A percentile compares a stretch with the other conserved stretches of the same genome.
phyloP scores from a whole-genome alignment of 805 yeast species.

The Barnettozyma populi region DNA sequence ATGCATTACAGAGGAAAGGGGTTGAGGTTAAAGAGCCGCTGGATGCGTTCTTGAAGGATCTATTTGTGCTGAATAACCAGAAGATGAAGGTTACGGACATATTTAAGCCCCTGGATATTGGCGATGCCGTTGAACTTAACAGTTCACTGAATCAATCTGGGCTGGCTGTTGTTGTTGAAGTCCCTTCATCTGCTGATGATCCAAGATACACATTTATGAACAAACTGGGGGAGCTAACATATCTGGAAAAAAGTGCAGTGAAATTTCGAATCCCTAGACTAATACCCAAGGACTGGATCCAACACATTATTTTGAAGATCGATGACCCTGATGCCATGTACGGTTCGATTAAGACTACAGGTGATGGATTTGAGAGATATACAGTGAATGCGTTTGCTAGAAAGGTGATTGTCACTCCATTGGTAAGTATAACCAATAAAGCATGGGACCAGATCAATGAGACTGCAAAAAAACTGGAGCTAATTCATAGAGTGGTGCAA shows the following conservation, averaged over 20 bases:
- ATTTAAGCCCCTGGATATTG: constrained; percentile 31
- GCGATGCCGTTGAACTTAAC: constrained; percentile 58
- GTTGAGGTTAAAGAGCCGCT: not conserved
- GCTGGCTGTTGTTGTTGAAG: constrained; percentile 48
- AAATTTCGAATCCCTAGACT: constrained; percentile 50
- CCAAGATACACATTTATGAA: constrained; percentile 53
- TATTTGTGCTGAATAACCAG: not conserved
- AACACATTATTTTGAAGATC: constrained; percentile 19
- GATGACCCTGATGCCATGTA: constrained; percentile 16
- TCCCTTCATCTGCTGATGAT: constrained; percentile 45
- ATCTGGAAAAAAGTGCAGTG: constrained; percentile 40
- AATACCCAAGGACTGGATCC: constrained; percentile 36
- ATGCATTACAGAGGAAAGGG: not conserved
- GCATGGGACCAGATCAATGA: constrained; percentile 38
- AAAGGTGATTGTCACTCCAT: constrained; percentile 27
- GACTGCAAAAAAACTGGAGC: constrained; percentile 38
- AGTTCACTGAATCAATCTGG: constrained; percentile 37
- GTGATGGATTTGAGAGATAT: constrained; percentile 24
- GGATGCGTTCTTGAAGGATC: not conserved
- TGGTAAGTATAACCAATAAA: constrained; percentile 33
- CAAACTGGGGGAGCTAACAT: constrained; percentile 51
- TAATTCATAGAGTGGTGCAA: constrained; percentile 41
- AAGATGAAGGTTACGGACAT: constrained; percentile 7
- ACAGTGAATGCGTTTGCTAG: constrained; percentile 31
- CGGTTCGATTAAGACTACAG: constrained; percentile 29